phyloP scores from a whole-genome alignment of 176 grass and related monocot species.

The Saccharum officinarum region DNA sequence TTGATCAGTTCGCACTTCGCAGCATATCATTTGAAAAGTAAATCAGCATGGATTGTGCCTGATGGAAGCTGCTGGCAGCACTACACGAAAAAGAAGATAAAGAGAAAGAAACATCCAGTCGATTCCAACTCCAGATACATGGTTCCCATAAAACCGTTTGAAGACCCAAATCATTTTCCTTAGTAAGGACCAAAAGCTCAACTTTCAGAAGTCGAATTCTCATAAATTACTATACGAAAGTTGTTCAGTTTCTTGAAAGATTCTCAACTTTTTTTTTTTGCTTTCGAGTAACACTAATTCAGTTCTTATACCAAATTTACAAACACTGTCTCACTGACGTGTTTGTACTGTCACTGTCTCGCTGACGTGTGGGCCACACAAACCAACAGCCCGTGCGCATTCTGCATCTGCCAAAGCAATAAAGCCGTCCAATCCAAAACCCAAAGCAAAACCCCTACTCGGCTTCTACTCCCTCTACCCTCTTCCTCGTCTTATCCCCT shows the following conservation, averaged over 20 bases:
- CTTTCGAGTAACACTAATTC: background rate
- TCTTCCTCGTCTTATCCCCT: constrained; percentile 36
- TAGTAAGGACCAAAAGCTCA: background rate
- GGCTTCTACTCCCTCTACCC: no score
- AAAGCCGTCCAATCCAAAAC: constrained; percentile 16
- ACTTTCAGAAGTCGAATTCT: background rate
- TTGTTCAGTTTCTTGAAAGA: background rate
- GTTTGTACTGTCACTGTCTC: background rate
- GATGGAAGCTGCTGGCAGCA: background rate
- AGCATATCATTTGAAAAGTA: background rate
- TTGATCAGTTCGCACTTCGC: no score
- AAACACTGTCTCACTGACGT: no score
- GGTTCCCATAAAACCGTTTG: no score
- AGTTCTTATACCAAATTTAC: background rate
- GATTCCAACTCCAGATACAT: background rate
- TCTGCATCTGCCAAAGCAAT: background rate
- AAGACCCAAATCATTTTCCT: no score
- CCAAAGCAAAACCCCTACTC: constrained; percentile 25
- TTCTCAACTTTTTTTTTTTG: background rate
- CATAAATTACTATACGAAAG: background rate
- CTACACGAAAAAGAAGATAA: background rate
- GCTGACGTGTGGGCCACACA: background rate
- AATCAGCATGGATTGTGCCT: background rate
- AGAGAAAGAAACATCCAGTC: background rate
- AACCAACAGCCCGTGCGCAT: background rate